Evolutionary conservation across 352 stramenopile genomes (phyloP).

Genomic region (Blastocystis sp.): DNA sequence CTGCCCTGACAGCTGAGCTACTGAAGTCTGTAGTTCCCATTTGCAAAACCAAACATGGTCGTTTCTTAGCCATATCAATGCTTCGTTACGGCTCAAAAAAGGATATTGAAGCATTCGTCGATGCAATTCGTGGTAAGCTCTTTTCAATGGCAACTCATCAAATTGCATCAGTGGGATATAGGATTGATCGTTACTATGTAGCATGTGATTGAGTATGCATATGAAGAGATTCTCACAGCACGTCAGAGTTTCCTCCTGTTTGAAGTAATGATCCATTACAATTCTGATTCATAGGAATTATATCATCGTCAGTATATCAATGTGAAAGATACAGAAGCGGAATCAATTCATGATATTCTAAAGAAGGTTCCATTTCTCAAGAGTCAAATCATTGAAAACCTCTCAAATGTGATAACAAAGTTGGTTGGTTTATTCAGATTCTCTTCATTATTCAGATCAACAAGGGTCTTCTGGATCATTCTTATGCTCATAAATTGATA

Average conservation of each 20-base stretch:
- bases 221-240: slow-evolving; percentile 37
- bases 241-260: slow-evolving; percentile 50
- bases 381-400: slow-evolving; percentile 30
- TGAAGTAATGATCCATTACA: not conserved
- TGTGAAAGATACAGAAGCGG: slow-evolving; percentile 43
- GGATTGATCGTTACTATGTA: not conserved
- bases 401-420: slow-evolving; percentile 49
- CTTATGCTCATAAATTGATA: slow-evolving; percentile 51
- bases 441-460: not conserved
- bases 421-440: not conserved
- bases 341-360: slow-evolving; percentile 11
- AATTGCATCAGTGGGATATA: slow-evolving; percentile 3
- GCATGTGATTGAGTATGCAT: slow-evolving; percentile 58
- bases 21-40: slow-evolving; percentile 32
- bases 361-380: slow-evolving; percentile 50
- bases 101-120: slow-evolving; percentile 29
- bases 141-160: slow-evolving; percentile 36
- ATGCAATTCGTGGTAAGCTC: slow-evolving; percentile 49
- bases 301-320: slow-evolving; percentile 59
- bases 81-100: slow-evolving; percentile 59
- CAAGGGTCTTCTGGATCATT: slow-evolving; percentile 51
- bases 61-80: slow-evolving; percentile 39
- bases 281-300: slow-evolving; percentile 16
- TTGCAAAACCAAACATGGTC: slow-evolving; percentile 56
- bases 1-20: slow-evolving; percentile 32